These are phyloP conservation scores for Pseudogymnoascus sp. DNA, from an alignment of 2,329 filamentous ascomycete genomes.

Conservation along the genomic window DNA sequence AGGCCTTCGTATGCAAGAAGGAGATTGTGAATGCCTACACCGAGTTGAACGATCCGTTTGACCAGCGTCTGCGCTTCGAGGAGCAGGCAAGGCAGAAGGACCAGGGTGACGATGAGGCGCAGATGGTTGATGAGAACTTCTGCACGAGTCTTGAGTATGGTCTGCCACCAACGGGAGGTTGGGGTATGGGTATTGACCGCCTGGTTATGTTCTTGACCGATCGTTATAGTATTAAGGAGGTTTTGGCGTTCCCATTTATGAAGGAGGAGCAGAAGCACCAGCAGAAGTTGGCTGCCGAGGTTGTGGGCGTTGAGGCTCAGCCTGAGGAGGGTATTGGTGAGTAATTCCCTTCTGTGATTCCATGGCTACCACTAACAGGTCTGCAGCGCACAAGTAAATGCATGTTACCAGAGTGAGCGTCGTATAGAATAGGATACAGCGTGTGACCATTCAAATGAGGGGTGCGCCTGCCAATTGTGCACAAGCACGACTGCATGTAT, in stretches of 20 bases:
- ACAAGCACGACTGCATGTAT: not conserved
- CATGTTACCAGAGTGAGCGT: constrained; percentile 7
- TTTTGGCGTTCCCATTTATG: constrained; percentile 96
- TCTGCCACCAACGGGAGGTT: constrained; percentile 88
- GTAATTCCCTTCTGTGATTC: not conserved
- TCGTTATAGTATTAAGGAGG: constrained; percentile 93
- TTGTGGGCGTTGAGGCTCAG: constrained; percentile 50
- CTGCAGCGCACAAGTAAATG: constrained; percentile 14
- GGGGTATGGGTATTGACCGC: constrained; percentile 93
- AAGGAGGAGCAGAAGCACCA: constrained; percentile 64
- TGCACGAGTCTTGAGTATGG: constrained; percentile 83
- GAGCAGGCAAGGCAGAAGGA: constrained; percentile 95
- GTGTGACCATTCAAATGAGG: not conserved
- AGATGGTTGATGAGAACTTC: constrained; percentile 94
- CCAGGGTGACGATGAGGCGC: constrained; percentile 94
- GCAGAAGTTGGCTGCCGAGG: constrained; percentile 53
- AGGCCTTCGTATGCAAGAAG: constrained; percentile 95
- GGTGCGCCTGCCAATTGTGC: not conserved
- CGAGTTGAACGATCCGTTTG: constrained; percentile 94
- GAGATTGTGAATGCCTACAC: constrained; percentile 95
- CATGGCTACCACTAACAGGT: not conserved
- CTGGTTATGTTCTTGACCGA: constrained; percentile 94
- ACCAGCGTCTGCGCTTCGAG: constrained; percentile 85
- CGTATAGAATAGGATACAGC: not conserved
- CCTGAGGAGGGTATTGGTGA: constrained; percentile 50